Evolutionary conservation across 345 rosid genomes (phyloP).

Genomic region (Laguncularia racemosa): DNA sequence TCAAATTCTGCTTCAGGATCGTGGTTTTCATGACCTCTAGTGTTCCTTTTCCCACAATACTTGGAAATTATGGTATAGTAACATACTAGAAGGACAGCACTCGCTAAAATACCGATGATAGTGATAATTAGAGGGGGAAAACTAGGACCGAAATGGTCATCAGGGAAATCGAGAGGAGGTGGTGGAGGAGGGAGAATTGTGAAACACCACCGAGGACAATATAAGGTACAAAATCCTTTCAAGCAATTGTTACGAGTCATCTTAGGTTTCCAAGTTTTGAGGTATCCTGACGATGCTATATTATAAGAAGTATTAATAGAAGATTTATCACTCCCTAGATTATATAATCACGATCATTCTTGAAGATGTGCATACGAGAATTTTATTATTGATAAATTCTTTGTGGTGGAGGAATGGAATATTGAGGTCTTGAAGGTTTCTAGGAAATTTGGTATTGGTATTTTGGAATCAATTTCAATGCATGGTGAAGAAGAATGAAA

Average conservation of each 20-base stretch:
- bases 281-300: slow-evolving; percentile 31
- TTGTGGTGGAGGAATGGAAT: no score
- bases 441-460: background rate
- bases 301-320: background rate
- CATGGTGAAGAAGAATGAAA: background rate
- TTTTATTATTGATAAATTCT: background rate
- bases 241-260: slow-evolving; percentile 66
- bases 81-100: slow-evolving; percentile 70
- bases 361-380: background rate
- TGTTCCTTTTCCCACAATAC: slow-evolving; percentile 32
- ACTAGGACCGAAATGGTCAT: slow-evolving; percentile 37
- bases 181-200: slow-evolving; percentile 67
- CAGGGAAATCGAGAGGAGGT: slow-evolving; percentile 17
- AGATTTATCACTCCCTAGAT: background rate
- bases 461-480: background rate
- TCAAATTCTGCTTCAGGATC: slow-evolving; percentile 21
- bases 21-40: slow-evolving; percentile 23
- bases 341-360: no score
- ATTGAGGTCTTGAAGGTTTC: no score
- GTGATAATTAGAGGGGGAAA: slow-evolving; percentile 83
- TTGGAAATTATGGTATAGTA: slow-evolving; percentile 76
- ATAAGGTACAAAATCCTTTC: slow-evolving; percentile 57
- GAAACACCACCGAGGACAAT: slow-evolving; percentile 89
- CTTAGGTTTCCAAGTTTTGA: slow-evolving; percentile 45
- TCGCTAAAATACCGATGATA: slow-evolving; percentile 62